Evolutionary conservation across 1,139 yeast species (phyloP).

Genomic region (Lodderomyces oxycetoniae): DNA sequence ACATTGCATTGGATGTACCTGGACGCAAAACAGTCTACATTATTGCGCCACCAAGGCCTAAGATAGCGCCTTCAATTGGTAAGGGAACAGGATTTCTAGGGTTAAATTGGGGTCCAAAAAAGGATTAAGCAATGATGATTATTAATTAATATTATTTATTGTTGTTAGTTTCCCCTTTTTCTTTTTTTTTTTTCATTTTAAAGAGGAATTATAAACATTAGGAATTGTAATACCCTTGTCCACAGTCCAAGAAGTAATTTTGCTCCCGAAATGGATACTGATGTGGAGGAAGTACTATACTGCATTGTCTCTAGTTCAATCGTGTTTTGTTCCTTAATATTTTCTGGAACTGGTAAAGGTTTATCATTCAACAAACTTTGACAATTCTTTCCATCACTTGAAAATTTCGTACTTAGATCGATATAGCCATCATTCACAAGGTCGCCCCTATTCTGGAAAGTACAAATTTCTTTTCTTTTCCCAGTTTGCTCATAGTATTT

Average conservation of each 20-base stretch:
- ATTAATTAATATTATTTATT: no score
- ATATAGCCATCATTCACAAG: conserved; percentile 23
- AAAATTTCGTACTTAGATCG: conserved; percentile 18
- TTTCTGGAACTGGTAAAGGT: conserved; percentile 1
- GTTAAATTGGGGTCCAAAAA: conserved; percentile 80
- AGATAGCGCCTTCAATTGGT: conserved; percentile 33
- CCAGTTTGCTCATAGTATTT: conserved; percentile 35
- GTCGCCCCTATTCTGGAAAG: conserved; percentile 36
- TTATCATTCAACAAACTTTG: conserved; percentile 6
- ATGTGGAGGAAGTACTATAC: no score
- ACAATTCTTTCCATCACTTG: conserved; percentile 30
- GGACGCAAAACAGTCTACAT: conserved; percentile 65
- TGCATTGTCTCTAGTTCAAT: background rate
- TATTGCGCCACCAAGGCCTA: conserved; percentile 63
- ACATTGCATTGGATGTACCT: conserved; percentile 72
- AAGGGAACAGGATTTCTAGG: conserved; percentile 62
- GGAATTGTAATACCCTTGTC: no score
- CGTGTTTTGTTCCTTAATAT: background rate
- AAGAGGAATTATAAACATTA: no score
- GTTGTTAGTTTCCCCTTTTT: background rate
- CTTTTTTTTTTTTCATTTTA: background rate
- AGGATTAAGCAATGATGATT: conserved; percentile 26
- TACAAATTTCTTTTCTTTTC: conserved; percentile 27
- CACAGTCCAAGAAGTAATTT: no score
- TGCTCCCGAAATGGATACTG: no score